Conservation (phyloP, 305 asterid genomes). For the Fraxinus nigra region DNA sequence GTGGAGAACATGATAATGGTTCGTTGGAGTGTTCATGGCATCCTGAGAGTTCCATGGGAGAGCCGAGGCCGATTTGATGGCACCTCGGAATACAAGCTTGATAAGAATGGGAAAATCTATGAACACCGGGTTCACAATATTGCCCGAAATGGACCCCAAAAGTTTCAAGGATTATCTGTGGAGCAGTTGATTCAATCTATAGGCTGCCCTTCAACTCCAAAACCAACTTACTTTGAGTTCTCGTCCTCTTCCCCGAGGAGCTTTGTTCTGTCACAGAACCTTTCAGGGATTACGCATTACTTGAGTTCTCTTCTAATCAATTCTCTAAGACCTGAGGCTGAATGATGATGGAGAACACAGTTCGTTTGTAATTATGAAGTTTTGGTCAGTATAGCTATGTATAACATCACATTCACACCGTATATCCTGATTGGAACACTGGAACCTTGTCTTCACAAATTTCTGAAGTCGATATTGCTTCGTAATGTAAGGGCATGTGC, state of each 20-base stretch:
- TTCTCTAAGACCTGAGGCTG: conserved; percentile 32
- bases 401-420: neutral
- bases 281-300: conserved; percentile 33
- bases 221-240: conserved; percentile 73
- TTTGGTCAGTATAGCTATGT: conserved; percentile 4
- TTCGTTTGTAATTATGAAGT: neutral
- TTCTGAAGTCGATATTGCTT: neutral
- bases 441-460: neutral
- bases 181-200: conserved; percentile 65
- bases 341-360: conserved; percentile 26
- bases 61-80: conserved; percentile 81
- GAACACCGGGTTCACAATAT: conserved; percentile 93
- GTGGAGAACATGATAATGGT: conserved; percentile 73
- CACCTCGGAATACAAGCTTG: conserved; percentile 93
- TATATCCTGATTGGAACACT: neutral
- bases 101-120: conserved; percentile 83
- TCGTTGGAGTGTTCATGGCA: conserved; percentile 90
- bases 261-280: conserved; percentile 30
- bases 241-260: conserved; percentile 39
- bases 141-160: conserved; percentile 72
- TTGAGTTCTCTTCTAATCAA: conserved; percentile 39
- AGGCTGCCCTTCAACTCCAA: conserved; percentile 76
- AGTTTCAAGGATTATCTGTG: conserved; percentile 60
- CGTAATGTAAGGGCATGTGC: neutral
- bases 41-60: conserved; percentile 92